Evolutionary conservation across 371 early-diverging fungal species (phyloP), one percentile per base, ranked within the genome.

Genomic region (Syncephalastrum racemosum): DNA sequence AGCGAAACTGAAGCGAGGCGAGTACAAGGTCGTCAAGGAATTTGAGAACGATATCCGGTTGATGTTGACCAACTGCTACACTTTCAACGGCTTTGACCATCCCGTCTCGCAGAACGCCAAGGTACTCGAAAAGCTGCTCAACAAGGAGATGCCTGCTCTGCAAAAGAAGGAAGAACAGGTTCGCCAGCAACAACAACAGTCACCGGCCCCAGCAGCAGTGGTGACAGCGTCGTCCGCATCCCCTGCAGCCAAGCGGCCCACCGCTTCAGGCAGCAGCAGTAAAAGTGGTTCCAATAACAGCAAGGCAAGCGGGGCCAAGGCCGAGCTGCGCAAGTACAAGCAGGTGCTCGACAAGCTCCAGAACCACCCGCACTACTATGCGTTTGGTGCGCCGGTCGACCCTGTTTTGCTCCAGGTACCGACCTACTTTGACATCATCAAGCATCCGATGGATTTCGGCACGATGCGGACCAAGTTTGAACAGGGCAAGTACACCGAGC

Each of bases 21-120:
- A 68, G 50, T 92, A 92, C 56, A 52, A 63, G n/a, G 71, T 52
- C 4, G 63, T 81, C 5, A 71, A 75, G 36, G 82, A 85, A 39
- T 88, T 91, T 62, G 84, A 86, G 25, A 86, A 76, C 50, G 92
- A 92, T 62, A 63, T 93, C 23, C 72, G 84, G 6, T 64, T 91
- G 56, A 89, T 96, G 61, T 81, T 93, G 18, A 74, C 78, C 22
- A 98, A 99, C 75, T 98, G 98, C 68, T 89, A 82, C 58, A 71
- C 73, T 4, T 99, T 94, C 67, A 99, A 99, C 65, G 93, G 88
- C 8, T 59, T 71, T 16, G 88, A 75, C 27, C 84, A 90, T 42
- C 70, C 81, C 0, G 80, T 93, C 12, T 81, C 92, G 12, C 67
- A 73, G 14, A 79, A 79, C 66, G 93, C 88, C 10, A 68, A 76